Evolutionary conservation across 495 filamentous ascomycete species (phyloP).

Genomic region (Ramalina peruviana): DNA sequence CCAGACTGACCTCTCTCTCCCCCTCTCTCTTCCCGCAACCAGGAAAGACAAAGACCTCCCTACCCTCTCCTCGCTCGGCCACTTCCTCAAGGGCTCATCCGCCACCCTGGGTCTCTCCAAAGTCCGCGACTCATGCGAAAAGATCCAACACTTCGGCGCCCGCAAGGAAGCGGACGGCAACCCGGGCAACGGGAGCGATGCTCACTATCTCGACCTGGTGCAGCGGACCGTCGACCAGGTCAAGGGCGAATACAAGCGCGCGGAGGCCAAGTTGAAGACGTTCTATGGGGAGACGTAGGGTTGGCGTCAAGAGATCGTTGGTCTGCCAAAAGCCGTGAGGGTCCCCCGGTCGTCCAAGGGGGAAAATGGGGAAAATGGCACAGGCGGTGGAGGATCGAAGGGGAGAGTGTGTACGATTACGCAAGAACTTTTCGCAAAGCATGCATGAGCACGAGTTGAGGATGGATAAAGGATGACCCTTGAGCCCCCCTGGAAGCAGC

Average conservation of each 20-base stretch:
- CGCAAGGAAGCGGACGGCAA: constrained; percentile 63
- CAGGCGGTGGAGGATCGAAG: no score
- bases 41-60: constrained; percentile 53
- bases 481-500: no score
- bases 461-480: no score
- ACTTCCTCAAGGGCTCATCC: constrained; percentile 97
- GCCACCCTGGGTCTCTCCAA: constrained; percentile 87
- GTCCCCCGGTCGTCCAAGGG: no score
- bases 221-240: constrained; percentile 52
- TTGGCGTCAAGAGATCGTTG: no score
- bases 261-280: constrained; percentile 52
- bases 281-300: constrained; percentile 42
- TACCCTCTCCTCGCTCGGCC: constrained; percentile 68
- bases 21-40: background rate
- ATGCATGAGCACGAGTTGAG: no score
- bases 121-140: constrained; percentile 85
- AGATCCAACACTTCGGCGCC: constrained; percentile 87
- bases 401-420: no score
- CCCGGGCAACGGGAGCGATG: constrained; percentile 43
- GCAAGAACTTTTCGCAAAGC: no score
- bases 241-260: constrained; percentile 64
- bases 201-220: constrained; percentile 53
- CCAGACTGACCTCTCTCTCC: background rate
- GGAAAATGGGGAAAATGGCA: no score
- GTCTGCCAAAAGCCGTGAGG: no score